Conservation (phyloP, 106 monocot genomes). For the Dioscorea zingiberensis region DNA sequence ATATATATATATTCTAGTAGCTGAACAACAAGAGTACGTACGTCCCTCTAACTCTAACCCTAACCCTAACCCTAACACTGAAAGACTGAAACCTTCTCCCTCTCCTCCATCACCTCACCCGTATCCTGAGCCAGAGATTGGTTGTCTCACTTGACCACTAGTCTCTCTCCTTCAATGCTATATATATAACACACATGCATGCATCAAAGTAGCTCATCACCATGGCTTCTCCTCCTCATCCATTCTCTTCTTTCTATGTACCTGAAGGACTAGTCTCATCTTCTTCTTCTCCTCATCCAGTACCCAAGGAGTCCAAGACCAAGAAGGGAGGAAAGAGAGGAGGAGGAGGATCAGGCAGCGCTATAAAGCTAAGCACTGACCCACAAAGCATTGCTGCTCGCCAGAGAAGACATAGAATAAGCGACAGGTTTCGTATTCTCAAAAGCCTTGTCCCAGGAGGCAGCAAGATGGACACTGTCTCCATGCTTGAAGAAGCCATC, state of each 20-base stretch:
- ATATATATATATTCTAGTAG: too few relatives aligned
- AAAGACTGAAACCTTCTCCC: too few relatives aligned
- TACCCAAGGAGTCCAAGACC: background rate
- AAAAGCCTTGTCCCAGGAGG: conserved; percentile 66
- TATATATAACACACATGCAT: too few relatives aligned
- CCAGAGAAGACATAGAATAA: conserved; percentile 39
- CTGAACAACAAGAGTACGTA: too few relatives aligned
- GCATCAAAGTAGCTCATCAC: too few relatives aligned
- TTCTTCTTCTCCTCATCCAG: background rate
- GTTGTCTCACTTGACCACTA: background rate
- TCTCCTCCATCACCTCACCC: background rate
- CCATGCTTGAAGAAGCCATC: conserved; percentile 67
- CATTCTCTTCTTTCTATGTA: background rate
- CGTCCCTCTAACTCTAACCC: too few relatives aligned
- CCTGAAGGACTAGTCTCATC: too few relatives aligned
- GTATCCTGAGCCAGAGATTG: background rate
- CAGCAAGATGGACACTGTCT: conserved; percentile 56
- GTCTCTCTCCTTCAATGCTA: too few relatives aligned
- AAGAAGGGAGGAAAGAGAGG: conserved; percentile 1
- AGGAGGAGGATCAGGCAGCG: too few relatives aligned
- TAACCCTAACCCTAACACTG: conserved; percentile 7
- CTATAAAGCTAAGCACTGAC: conserved; percentile 29
- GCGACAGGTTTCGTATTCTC: conserved; percentile 54
- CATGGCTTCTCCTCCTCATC: background rate
- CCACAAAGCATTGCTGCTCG: conserved; percentile 55